A percentile compares a stretch with the other conserved stretches of the same genome.
phyloP scores from a whole-genome alignment of 108 stramenopile species.

The Nitzschia inconspicua region DNA sequence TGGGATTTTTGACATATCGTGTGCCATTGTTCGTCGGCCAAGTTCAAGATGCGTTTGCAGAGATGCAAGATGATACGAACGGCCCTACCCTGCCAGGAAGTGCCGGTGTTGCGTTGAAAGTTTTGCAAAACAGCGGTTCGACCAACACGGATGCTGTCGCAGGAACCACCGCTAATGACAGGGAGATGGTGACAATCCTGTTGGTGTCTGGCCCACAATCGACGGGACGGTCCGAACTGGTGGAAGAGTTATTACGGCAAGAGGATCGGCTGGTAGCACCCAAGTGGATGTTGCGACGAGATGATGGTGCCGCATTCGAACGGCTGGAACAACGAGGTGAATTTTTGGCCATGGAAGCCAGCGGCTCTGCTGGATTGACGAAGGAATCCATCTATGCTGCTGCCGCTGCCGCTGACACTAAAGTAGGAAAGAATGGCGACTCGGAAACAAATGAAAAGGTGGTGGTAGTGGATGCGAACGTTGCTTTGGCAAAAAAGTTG shows the following conservation, averaged over 20 bases:
- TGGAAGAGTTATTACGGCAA: slow-evolving; percentile 51
- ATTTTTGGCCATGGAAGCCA: slow-evolving; percentile 47
- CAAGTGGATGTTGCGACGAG: slow-evolving; percentile 28
- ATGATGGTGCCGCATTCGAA: slow-evolving; percentile 61
- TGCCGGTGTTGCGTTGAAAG: slow-evolving; percentile 46
- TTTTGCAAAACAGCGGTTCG: slow-evolving; percentile 12
- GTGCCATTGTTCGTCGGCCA: slow-evolving; percentile 73
- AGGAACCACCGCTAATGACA: slow-evolving; percentile 10
- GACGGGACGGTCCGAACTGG: slow-evolving; percentile 70
- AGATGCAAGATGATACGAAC: slow-evolving; percentile 1
- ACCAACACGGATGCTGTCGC: slow-evolving; percentile 21
- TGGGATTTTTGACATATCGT: slow-evolving; percentile 85
- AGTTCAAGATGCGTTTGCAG: slow-evolving; percentile 49
- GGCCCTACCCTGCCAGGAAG: slow-evolving; percentile 49
- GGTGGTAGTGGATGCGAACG: slow-evolving; percentile 81
- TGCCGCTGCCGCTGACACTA: slow-evolving; percentile 18
- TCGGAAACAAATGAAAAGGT: slow-evolving; percentile 26
- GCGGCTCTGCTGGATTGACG: slow-evolving; percentile 58
- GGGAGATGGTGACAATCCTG: slow-evolving; percentile 38
- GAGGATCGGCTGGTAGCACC: slow-evolving; percentile 41
- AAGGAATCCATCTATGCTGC: slow-evolving; percentile 60
- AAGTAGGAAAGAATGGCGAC: slow-evolving; percentile 4
- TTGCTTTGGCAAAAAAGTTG: slow-evolving; percentile 53
- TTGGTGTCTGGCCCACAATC: slow-evolving; percentile 78
- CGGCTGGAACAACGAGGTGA: slow-evolving; percentile 47